Evolutionary conservation across 805 yeast genomes (phyloP).

Genomic region (Kluyveromyces wickerhamii): DNA sequence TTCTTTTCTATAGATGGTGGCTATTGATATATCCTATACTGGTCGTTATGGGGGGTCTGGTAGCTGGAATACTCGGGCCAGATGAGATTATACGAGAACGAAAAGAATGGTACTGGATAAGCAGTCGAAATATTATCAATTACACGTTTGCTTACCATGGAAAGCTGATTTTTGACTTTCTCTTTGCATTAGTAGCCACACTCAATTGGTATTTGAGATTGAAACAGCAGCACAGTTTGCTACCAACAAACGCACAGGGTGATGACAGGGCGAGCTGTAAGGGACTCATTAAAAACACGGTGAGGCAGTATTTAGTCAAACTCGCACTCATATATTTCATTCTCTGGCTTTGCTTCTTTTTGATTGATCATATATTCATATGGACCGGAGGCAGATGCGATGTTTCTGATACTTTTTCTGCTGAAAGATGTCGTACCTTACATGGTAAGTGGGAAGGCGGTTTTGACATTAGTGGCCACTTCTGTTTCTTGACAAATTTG

Average conservation of each 20-base stretch:
- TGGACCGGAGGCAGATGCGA: slow-evolving; percentile 31
- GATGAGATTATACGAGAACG: slow-evolving; percentile 15
- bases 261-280: background rate
- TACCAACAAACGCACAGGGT: slow-evolving; percentile 10
- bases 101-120: slow-evolving; percentile 16
- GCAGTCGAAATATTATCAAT: slow-evolving; percentile 26
- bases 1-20: background rate
- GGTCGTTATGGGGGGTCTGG: slow-evolving; percentile 14
- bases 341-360: slow-evolving; percentile 19
- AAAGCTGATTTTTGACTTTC: slow-evolving; percentile 21
- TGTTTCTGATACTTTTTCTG: slow-evolving; percentile 20
- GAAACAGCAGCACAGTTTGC: slow-evolving; percentile 8
- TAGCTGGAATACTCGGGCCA: slow-evolving; percentile 14
- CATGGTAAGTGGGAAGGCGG: slow-evolving; percentile 41
- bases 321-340: slow-evolving; percentile 19
- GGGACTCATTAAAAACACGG: slow-evolving; percentile 4
- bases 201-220: slow-evolving; percentile 14
- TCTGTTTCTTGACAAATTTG: slow-evolving; percentile 36
- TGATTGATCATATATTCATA: slow-evolving; percentile 29
- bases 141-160: slow-evolving; percentile 32
- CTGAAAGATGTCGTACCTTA: slow-evolving; percentile 25
- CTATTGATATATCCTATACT: slow-evolving; percentile 14
- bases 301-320: slow-evolving; percentile 21
- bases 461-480: slow-evolving; percentile 49
- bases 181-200: slow-evolving; percentile 19